Base-by-base conservation (phyloP, 805 yeast species). In the Pichia manshurica region DNA sequence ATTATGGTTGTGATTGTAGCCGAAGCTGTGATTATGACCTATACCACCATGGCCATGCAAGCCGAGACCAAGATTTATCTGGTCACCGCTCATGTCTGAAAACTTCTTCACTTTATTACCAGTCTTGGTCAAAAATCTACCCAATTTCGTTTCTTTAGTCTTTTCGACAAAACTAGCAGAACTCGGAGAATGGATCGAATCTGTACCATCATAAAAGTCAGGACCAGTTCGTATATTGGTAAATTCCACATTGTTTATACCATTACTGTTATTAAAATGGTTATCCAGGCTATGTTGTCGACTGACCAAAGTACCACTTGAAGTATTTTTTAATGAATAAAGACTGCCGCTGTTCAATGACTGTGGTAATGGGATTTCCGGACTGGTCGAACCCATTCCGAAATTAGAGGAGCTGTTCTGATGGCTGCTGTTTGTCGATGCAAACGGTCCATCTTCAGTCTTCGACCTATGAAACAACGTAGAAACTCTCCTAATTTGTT, bases 221-320 rank as follows among this genome's bases (percentile, higher is more conserved):
- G 23, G 8, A 48, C 54, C 21, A 53, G 36, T 25, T 56, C 54
- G 47, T 5, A 64, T 62, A 47, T 65, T 65, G 42, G 56, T 64
- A 52, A 65, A 65, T 46, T 64, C 69, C n/a, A 65, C 68, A 44
- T 58, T 61, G 15, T 64, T 47, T 12, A 47, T 42, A 7, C 17
- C 20, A 36, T 44, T n/a, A 4, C 21, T 25, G 8, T 17, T 23
- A 22, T 21, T 31, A n/a, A 31, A n/a, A 15, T 28, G 45, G 17
- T 39, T 19, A 12, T 44, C 39, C 2, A 44, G 17, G 22, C 44
- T 38, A 3, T 28, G 25, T 25, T 31, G 34, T 20, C 39, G 36
- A 9, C 44, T 33, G 52, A 19, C 55, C 57, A 5, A 60, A 49
- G 50, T 58, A 49, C 52, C 59, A 53, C 45, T 56, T 52, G 48